Percentiles rank a stretch among this genome's conserved stretches.
Evolutionary conservation across 441 rosid genomes (phyloP).

Genomic region (Rhodomyrtus psidioides): DNA sequence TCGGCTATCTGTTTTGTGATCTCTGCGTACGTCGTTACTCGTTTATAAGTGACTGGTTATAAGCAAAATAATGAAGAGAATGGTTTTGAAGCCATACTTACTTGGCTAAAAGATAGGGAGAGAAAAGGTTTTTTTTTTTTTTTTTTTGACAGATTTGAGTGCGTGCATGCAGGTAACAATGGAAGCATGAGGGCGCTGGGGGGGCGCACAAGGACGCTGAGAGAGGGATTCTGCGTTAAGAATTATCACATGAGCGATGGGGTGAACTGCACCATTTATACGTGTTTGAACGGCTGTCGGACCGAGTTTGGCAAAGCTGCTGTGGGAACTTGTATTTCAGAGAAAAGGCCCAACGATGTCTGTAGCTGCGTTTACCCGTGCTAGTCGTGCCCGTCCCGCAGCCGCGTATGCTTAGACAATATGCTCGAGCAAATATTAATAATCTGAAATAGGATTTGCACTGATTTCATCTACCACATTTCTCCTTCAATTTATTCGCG

Average conservation of each 20-base stretch:
- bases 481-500: neutral
- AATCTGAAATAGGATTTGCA: neutral
- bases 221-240: neutral
- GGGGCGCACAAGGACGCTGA: too few species aligned
- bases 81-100: neutral
- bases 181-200: neutral
- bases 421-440: neutral
- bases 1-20: neutral
- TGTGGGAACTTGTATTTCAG: neutral
- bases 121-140: neutral
- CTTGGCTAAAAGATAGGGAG: neutral
- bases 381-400: neutral
- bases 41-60: neutral
- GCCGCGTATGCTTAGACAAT: neutral
- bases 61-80: neutral
- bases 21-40: neutral
- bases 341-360: neutral
- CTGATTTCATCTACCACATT: neutral
- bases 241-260: neutral
- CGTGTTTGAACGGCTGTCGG: neutral
- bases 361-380: neutral
- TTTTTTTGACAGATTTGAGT: neutral
- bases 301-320: neutral
- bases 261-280: neutral
- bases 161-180: neutral